Base-by-base conservation (phyloP, 2,329 filamentous ascomycete species). In the Cladorrhinum sp. region DNA sequence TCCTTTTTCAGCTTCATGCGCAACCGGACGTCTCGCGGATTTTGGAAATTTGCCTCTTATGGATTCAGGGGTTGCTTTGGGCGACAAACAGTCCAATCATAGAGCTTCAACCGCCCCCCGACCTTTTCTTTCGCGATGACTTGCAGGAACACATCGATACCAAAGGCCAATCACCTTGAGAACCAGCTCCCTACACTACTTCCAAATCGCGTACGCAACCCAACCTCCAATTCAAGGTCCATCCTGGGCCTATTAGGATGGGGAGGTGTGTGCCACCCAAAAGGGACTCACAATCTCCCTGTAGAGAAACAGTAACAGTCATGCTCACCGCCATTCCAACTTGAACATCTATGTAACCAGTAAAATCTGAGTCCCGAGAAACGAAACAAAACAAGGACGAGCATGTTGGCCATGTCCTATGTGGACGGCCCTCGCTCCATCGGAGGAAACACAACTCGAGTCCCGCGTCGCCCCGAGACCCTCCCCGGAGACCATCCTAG, bases 1-100 rank as follows among this genome's bases (percentile, higher is more conserved):
- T 32, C 29, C 36, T 23, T 10, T 38, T 55, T 41, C 52, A 55
- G 20, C 25, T 38, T 38, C 27, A 55, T 55, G 25, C 23, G 12
- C 22, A 49, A 7, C 22, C 22, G 5, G 49, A 25, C 13, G 2
- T 16, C 5, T 24, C 22, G 4, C 20, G 12, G 49, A 45, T 56
- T 25, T 49, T 25, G 24, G 53, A 32, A 18, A 20, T 54, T 54
- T 13, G 20, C 51, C 50, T 32, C 20, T 55, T 50, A 54, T 59
- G 32, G 32, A 12, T 63, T 65, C 60, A 62, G 60, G 65, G 62
- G 65, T 49, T 25, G 12, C 38, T 22, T 25, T 20, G 55, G 41
- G 60, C 59, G 58, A 62, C 20, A 63, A 32, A 32, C 61, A 64
- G 58, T 49, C 65, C 65, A 67, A 67, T 65, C 62, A 64, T 16